Percentiles rank a stretch among this genome's conserved stretches.
These are phyloP conservation scores for Hanseniaspora opuntiae DNA, from an alignment of 805 yeast genomes.

Conservation along the genomic window DNA sequence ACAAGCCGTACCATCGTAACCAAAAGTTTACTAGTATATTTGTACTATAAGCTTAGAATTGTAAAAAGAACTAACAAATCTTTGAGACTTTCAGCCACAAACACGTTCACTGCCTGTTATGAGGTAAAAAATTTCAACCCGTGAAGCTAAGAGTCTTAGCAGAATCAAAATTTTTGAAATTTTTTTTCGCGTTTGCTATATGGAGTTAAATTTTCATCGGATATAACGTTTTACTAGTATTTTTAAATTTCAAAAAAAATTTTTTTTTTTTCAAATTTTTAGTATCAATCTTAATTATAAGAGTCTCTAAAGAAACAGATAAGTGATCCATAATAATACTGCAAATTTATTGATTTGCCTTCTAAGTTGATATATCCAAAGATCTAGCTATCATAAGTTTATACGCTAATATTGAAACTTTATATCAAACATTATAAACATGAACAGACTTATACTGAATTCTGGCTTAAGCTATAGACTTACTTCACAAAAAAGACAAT, in stretches of 20 bases:
- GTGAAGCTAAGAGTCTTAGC: not conserved
- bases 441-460: not conserved
- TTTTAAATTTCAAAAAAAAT: not conserved
- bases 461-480: not conserved
- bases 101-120: not conserved
- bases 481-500: not conserved
- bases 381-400: not conserved
- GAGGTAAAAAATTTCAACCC: not conserved
- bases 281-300: too few species aligned
- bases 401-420: not conserved
- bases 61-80: too few species aligned
- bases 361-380: not conserved
- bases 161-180: not conserved
- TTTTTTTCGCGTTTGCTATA: not conserved
- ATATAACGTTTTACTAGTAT: not conserved
- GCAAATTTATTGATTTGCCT: not conserved
- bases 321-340: not conserved
- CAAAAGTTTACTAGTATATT: too few species aligned
- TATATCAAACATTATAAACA: not conserved
- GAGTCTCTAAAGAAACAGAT: too few species aligned
- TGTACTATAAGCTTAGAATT: too few species aligned
- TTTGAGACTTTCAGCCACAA: too few species aligned
- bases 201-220: not conserved
- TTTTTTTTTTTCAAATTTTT: not conserved
- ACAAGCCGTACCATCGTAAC: too few species aligned